Conservation (phyloP, 306 rosid species). For the Citrullus amarus region DNA sequence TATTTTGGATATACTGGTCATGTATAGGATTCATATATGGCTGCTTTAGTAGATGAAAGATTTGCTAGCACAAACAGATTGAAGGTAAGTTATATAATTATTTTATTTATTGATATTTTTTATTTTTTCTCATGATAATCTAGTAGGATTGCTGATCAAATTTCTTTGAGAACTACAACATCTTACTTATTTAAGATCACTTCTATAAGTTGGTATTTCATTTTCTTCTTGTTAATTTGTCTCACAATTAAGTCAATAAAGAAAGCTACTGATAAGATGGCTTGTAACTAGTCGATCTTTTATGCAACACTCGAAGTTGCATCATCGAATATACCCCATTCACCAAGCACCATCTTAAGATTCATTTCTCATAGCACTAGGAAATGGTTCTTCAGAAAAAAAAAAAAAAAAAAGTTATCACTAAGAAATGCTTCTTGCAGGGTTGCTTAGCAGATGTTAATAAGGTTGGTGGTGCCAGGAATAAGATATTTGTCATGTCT, state of each 20-base stretch:
- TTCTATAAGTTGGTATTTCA: neutral
- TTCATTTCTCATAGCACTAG: neutral
- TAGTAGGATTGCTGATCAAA: neutral
- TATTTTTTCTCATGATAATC: neutral
- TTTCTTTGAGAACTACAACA: neutral
- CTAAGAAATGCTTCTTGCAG: neutral
- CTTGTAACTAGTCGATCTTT: neutral
- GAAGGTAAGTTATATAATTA: conserved; percentile 32
- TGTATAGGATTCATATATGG: conserved; percentile 73
- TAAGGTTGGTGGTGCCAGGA: neutral
- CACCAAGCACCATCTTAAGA: neutral
- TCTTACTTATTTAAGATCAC: neutral
- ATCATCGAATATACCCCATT: neutral
- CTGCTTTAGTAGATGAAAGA: conserved; percentile 67
- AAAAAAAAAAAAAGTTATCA: too few relatives aligned
- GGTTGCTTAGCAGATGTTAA: neutral
- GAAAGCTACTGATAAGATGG: neutral
- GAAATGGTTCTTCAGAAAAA: too few relatives aligned
- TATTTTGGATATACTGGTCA: conserved; percentile 7
- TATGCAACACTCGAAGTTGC: neutral
- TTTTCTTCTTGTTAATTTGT: neutral
- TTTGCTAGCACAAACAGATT: conserved; percentile 47
- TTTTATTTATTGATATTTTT: neutral
- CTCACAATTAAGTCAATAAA: neutral
- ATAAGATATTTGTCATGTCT: too few relatives aligned